phyloP scores from a whole-genome alignment of 1,284 basidiomycete genomes.

The Ceratobasidium papillatum region DNA sequence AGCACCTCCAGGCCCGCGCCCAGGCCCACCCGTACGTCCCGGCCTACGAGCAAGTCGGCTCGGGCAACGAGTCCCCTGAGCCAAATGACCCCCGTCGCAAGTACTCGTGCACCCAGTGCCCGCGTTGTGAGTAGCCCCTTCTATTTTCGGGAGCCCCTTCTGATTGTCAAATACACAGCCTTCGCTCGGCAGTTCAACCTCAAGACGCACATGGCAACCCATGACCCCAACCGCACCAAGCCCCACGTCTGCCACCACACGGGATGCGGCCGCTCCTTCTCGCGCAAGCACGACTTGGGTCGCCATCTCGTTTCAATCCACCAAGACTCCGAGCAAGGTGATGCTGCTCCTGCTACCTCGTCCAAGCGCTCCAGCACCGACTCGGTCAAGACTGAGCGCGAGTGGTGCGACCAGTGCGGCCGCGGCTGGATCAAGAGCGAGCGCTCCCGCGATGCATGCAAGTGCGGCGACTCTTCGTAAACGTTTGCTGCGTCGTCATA shows the following conservation, averaged over 20 bases:
- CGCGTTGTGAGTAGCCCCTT: constrained; percentile 62
- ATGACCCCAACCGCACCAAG: constrained; percentile 86
- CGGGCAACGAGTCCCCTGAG: constrained; percentile 35
- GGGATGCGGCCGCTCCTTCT: constrained; percentile 84
- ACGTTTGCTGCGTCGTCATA: constrained; percentile 43
- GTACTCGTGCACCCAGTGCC: constrained; percentile 75
- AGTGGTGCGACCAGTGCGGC: constrained; percentile 79
- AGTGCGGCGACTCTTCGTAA: constrained; percentile 41
- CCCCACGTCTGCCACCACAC: constrained; percentile 83
- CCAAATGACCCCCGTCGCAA: constrained; percentile 70
- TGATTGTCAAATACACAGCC: constrained; percentile 56
- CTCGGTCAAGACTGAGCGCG: constrained; percentile 51
- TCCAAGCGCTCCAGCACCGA: constrained; percentile 28
- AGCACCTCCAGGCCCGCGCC: constrained; percentile 38
- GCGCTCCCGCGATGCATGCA: constrained; percentile 63
- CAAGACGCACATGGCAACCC: constrained; percentile 89
- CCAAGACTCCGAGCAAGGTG: constrained; percentile 57
- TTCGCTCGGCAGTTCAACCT: constrained; percentile 91
- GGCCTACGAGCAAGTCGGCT: constrained; percentile 35
- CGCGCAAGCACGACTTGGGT: constrained; percentile 87
- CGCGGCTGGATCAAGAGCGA: constrained; percentile 66
- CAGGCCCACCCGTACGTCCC: constrained; percentile 39
- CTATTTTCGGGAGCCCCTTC: constrained; percentile 12
- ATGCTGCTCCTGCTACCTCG: constrained; percentile 23
- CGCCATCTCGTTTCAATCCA: constrained; percentile 88